Evolutionary conservation across 139 green algal genomes (phyloP).

Genomic region (Tetratostichococcus sp.): DNA sequence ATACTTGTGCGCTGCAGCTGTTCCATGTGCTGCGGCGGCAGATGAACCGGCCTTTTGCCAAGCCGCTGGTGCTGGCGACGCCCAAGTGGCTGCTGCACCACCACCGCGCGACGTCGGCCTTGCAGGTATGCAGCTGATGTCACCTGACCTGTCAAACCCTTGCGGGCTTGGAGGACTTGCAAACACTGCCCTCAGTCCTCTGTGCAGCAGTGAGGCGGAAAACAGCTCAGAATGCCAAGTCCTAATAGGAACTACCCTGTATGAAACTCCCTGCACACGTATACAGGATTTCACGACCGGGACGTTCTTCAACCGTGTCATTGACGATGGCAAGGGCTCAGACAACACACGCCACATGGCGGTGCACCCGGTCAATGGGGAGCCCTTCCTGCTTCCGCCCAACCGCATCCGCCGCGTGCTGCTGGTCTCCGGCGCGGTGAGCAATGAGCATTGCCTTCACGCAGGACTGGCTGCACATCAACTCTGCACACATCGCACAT

Average conservation of each 20-base stretch:
- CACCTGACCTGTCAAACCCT: too few species aligned
- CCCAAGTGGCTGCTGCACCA: conserved; percentile 78
- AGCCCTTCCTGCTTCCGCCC: conserved; percentile 38
- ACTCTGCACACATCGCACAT: too few species aligned
- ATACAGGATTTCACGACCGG: conserved; percentile 49
- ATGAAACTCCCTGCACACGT: too few species aligned
- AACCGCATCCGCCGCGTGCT: conserved; percentile 53
- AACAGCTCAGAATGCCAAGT: too few species aligned
- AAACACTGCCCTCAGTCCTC: too few species aligned
- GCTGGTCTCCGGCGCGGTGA: conserved; percentile 48
- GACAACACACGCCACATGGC: conserved; percentile 60
- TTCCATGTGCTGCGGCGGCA: conserved; percentile 68
- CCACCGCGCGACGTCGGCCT: conserved; percentile 46
- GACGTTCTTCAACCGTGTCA: conserved; percentile 71
- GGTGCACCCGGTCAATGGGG: conserved; percentile 14
- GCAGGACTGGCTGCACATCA: too few species aligned
- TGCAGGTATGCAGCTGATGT: conserved; percentile 19
- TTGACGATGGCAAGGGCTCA: conserved; percentile 59
- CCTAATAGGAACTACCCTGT: too few species aligned
- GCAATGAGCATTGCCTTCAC: too few species aligned
- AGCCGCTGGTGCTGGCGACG: conserved; percentile 54
- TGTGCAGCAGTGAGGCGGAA: too few species aligned
- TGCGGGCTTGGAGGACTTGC: too few species aligned
- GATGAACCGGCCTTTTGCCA: conserved; percentile 45
- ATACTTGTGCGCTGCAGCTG: conserved; percentile 32